Evolutionary conservation across 768 basidiomycete genomes (phyloP), one percentile per base, ranked within the genome.

Genomic region (Auriscalpium microsporum): DNA sequence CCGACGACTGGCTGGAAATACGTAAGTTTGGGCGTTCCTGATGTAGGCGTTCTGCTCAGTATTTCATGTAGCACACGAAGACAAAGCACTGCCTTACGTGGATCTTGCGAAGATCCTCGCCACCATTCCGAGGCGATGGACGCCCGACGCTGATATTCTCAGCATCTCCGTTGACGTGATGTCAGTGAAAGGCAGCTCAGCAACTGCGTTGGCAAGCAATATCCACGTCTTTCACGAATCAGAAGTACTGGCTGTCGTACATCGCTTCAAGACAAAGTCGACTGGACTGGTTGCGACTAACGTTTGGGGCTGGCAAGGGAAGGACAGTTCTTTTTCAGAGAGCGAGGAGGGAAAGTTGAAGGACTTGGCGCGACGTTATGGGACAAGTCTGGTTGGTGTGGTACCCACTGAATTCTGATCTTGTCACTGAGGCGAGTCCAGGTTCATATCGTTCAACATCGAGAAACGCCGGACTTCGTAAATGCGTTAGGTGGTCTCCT

Each of bases 251-350:
- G 81, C 78, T 1, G 74, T 92, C 50, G 73, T 92, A 13, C 78
- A 89, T 65, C 78, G 90, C 13, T 76, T 71, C 21, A 92, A 90
- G 67, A 78, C 78, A 0, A 80, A 72, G 54, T 71, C 76, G n/a
- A 82, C 69, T 36, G 84, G 86, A 11, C 73, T 92, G 14, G 88
- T 81, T 4, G 73, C 74, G 23, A 90, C 84, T 6, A 77, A 75
- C 19, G 77, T 92, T 16, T 92, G 88, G 88, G 79, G 78, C 19
- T 93, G 90, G 90, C 70, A 73, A 16, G 90, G 90, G 0, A 80
- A 75, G 52, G 72, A 72, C 40, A 74, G 78, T 47, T 71, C 68
- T 19, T 61, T 77, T 34, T 79, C 79, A 1, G 82, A 85, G 48
- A 72, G 71, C 47, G 90, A 90, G 59, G 78, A 80, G 62, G 75